Evolutionary conservation across 192 early-diverging fungal species (phyloP), one percentile per base, ranked within the genome.

Genomic region (Podila epicladia): DNA sequence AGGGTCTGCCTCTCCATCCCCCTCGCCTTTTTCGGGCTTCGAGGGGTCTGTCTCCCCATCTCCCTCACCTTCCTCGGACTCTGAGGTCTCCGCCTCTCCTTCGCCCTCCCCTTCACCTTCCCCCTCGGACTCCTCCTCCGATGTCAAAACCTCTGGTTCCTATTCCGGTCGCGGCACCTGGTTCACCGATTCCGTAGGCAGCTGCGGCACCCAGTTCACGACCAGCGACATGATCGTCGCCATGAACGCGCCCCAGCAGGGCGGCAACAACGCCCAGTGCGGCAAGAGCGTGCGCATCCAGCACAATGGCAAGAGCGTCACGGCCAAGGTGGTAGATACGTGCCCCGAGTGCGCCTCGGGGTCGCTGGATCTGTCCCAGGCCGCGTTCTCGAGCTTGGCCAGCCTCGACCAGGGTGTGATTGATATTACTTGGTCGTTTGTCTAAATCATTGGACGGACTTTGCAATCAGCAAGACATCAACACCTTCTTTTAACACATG

Each of bases 181-280:
- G 74, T 86, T 86, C 75, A 74, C 83, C 6, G 82, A 82, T 57
- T 53, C 26, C 8, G 49, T 58, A 28, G 85, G 85, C 13, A 71
- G 79, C 49, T 87, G 85, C 50, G 85, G 74, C n/a, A 69, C 57
- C 9, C 35, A 49, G 13, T 84, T 82, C 64, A 64, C 75, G 37
- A 82, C 84, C 45, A 63, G 77, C n/a, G 78, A 78, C 49, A 35
- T 74, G 74, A 87, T 87, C 41, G 82, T 83, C 48, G 86, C 86
- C 61, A 71, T 87, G 69, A 86, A 84, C 63, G 72, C 63, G 2
- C 65, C 62, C 7, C 79, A 84, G 29, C 83, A 85, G 71, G 82
- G 63, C 45, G 71, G 73, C 33, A 17, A 12, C 17, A 73, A 67
- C 35, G 50, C 73, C 22, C 71, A 80, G n/a, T 88, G 87, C 72